Conservation (phyloP, 371 early-diverging fungal species). For the Mortierella sp. region DNA sequence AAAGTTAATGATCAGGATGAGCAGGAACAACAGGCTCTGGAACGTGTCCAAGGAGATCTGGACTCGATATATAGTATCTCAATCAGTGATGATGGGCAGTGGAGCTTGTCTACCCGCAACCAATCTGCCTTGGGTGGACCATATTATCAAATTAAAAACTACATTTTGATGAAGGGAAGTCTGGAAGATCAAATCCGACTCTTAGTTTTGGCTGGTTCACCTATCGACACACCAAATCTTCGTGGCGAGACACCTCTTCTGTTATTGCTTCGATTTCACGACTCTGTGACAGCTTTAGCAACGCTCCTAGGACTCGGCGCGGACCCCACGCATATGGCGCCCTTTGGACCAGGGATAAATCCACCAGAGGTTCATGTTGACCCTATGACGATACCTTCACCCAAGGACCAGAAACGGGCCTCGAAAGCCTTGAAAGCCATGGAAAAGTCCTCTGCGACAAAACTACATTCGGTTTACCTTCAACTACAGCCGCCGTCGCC, state of each 20-base stretch:
- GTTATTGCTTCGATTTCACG: conserved; percentile 44
- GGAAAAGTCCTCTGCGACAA: not conserved
- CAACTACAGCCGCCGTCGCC: not conserved
- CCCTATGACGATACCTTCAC: conserved; percentile 15
- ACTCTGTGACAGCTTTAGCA: conserved; percentile 41
- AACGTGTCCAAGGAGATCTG: conserved; percentile 36
- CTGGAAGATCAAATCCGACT: conserved; percentile 54
- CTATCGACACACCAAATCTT: conserved; percentile 38
- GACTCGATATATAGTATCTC: conserved; percentile 20
- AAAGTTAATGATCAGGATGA: conserved; percentile 31
- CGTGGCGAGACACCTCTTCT: conserved; percentile 52
- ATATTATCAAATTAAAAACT: conserved; percentile 30
- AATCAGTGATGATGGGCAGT: conserved; percentile 9
- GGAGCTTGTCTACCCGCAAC: not conserved
- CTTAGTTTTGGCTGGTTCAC: conserved; percentile 31
- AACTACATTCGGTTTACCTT: not conserved
- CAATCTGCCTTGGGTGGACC: conserved; percentile 7
- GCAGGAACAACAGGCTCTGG: conserved; percentile 35
- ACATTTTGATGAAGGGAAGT: conserved; percentile 45
- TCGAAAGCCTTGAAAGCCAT: conserved; percentile 12
- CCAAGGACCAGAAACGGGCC: conserved; percentile 21
- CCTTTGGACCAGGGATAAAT: conserved; percentile 53
- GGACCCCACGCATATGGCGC: conserved; percentile 41
- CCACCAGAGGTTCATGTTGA: conserved; percentile 43
- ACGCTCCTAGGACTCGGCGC: conserved; percentile 40